These are phyloP conservation scores for Kentomonas sorsogonicus DNA, from an alignment of 208 protist species.

Conservation along the genomic window DNA sequence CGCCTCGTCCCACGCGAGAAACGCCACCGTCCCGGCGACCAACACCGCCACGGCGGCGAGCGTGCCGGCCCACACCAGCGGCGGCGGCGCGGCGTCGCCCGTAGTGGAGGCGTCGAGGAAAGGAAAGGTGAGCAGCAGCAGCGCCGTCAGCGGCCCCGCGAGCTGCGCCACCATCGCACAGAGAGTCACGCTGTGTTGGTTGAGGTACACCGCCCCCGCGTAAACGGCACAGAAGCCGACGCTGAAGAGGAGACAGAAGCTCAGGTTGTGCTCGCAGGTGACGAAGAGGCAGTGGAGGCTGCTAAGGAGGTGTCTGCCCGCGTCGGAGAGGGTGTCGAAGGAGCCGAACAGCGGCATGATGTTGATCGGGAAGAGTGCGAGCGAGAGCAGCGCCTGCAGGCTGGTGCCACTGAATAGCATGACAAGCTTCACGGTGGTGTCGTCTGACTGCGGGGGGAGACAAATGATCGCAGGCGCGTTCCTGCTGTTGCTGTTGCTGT, in stretches of 20 bases:
- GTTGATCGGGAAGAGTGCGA: constrained; percentile 42
- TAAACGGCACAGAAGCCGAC: constrained; percentile 44
- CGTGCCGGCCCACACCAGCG: constrained; percentile 34
- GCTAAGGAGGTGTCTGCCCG: constrained; percentile 18
- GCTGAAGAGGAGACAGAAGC: constrained; percentile 40
- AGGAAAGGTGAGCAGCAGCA: constrained; percentile 37
- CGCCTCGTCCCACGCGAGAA: constrained; percentile 49
- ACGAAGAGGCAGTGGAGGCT: constrained; percentile 12
- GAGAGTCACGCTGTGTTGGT: constrained; percentile 62
- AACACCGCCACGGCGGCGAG: constrained; percentile 25
- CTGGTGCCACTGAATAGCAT: constrained; percentile 43
- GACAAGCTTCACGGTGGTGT: constrained; percentile 49
- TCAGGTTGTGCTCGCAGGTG: constrained; percentile 27
- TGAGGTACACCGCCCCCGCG: constrained; percentile 44
- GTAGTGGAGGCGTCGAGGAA: constrained; percentile 26
- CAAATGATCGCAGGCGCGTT: too few species aligned
- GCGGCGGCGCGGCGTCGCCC: constrained; percentile 14
- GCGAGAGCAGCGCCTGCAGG: constrained; percentile 26
- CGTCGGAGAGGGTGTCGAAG: constrained; percentile 25
- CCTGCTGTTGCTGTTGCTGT: too few species aligned
- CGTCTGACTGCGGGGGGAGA: too few species aligned
- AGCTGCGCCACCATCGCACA: constrained; percentile 63
- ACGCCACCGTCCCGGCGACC: constrained; percentile 27
- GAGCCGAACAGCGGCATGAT: constrained; percentile 50
- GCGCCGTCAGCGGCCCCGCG: constrained; percentile 38